These are phyloP conservation scores for Boletellus ananas DNA, from an alignment of 768 basidiomycete species.

Conservation along the genomic window DNA sequence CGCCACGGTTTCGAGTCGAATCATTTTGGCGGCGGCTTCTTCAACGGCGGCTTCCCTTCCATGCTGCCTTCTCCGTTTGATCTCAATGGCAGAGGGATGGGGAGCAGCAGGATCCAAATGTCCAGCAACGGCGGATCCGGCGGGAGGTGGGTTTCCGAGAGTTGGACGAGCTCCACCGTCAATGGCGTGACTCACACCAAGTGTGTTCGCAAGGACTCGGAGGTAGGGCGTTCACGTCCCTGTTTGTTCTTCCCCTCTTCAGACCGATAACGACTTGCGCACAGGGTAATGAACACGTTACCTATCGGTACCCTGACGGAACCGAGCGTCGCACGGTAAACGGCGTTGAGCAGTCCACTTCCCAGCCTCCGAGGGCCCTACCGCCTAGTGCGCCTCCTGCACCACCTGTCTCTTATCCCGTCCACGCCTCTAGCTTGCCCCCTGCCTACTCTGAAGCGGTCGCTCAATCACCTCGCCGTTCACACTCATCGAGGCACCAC, in stretches of 20 bases:
- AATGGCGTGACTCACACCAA: constrained; percentile 66
- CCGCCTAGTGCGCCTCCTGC: constrained; percentile 1
- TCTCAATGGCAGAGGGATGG: constrained; percentile 15
- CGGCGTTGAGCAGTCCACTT: constrained; percentile 46
- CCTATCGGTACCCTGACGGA: constrained; percentile 63
- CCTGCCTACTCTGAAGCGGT: constrained; percentile 22
- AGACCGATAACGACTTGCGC: constrained; percentile 1
- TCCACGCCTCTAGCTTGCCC: not conserved
- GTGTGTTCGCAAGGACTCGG: constrained; percentile 51
- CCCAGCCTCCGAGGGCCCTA: constrained; percentile 13
- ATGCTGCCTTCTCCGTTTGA: constrained; percentile 8
- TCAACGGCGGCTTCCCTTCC: constrained; percentile 6
- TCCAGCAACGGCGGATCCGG: constrained; percentile 10
- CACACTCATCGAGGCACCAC: constrained; percentile 20
- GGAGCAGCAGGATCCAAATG: constrained; percentile 9
- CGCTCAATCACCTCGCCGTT: constrained; percentile 9
- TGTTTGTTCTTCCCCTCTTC: not conserved
- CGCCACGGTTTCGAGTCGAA: constrained; percentile 15
- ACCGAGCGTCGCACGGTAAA: constrained; percentile 64
- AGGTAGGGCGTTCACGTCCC: constrained; percentile 41
- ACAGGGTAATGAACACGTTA: constrained; percentile 75
- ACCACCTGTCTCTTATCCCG: not conserved
- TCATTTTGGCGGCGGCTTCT: constrained; percentile 13
- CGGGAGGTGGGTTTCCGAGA: constrained; percentile 49
- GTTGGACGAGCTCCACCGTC: constrained; percentile 50